These are phyloP conservation scores for Macaranga tanarius DNA, from an alignment of 441 rosid species.

Conservation along the genomic window DNA sequence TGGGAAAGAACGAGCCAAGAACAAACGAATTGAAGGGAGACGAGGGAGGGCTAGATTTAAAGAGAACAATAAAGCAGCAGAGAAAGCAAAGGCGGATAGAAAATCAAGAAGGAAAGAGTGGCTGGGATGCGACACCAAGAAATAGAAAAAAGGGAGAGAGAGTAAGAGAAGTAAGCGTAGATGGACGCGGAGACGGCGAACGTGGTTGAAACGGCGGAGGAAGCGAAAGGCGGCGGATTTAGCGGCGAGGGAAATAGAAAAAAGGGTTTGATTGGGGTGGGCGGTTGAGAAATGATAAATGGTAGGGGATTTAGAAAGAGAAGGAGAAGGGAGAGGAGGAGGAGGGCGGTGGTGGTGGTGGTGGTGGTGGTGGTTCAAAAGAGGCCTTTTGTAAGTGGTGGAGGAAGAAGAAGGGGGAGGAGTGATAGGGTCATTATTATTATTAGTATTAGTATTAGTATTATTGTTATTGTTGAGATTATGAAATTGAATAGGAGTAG, in stretches of 20 bases:
- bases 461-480: not conserved
- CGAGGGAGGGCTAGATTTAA: conserved; percentile 79
- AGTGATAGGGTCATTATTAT: conserved; percentile 40
- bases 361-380: conserved; percentile 31
- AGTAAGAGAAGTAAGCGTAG: conserved; percentile 61
- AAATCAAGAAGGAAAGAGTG: conserved; percentile 73
- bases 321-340: conserved; percentile 30
- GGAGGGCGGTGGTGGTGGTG: not conserved
- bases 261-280: conserved; percentile 29
- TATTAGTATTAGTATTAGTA: too few relatives aligned
- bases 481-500: conserved; percentile 18
- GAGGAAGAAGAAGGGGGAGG: conserved; percentile 38
- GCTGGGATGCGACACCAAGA: conserved; percentile 70
- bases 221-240: conserved; percentile 44
- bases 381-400: conserved; percentile 65
- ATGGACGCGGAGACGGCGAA: conserved; percentile 59
- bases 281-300: conserved; percentile 39
- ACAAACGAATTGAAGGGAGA: conserved; percentile 74
- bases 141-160: conserved; percentile 69
- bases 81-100: conserved; percentile 75
- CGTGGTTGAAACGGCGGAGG: conserved; percentile 44
- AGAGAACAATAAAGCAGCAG: conserved; percentile 65
- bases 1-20: conserved; percentile 74
- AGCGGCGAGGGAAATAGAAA: conserved; percentile 43
- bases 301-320: conserved; percentile 46